Base-by-base conservation (phyloP, 352 stramenopile genomes). In the Phytophthora fragariae region DNA sequence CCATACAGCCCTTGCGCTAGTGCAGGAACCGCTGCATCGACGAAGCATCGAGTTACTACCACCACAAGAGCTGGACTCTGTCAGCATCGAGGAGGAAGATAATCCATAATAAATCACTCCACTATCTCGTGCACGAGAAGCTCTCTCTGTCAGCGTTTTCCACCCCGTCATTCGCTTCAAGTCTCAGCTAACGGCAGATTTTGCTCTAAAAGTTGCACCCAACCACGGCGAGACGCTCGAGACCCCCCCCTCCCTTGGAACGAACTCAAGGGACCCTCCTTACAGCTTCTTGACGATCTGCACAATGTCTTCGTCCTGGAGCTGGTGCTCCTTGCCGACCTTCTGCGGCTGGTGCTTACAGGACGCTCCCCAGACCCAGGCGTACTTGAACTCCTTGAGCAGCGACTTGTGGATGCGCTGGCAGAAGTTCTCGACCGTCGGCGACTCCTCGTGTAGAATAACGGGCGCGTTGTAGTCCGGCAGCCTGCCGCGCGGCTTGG, bases 271-370 rank as follows among this genome's bases (percentile, higher is more conserved):
- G 50, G 17, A 17, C 29, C 19, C 14, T 14, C 12, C 62, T 84
- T 92, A 97, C 39, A 95, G 85, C 73, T 98, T 98, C 82, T 98
- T 98, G 71, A 99, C 94, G 67, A 99, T 99, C 88, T 99, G 98
- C 52, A 99, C 97, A 77, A 99, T 98, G 80, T 99, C 98, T 85
- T 99, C 98, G 80, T 99, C 98, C 60, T 91, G 81, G 5, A 99
- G 89, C 52, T 97, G 76, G 83, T 99, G 98, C 58, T 99, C 97
- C 76, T 99, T 99, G 60, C 98, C 98, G 62, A 99, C 98, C 62
- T 98, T 97, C 85, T 99, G 98, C 72, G 98, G 98, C 80, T 99
- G 97, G 86, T 99, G 97, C 82, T 99, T 99, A 62, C 98, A 98
- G 35, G 88, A 98, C 27, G 86, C 89, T 31, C 98, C 98, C 98